phyloP scores from a whole-genome alignment of 257 asterid species.

The Gentiana macrophylla region DNA sequence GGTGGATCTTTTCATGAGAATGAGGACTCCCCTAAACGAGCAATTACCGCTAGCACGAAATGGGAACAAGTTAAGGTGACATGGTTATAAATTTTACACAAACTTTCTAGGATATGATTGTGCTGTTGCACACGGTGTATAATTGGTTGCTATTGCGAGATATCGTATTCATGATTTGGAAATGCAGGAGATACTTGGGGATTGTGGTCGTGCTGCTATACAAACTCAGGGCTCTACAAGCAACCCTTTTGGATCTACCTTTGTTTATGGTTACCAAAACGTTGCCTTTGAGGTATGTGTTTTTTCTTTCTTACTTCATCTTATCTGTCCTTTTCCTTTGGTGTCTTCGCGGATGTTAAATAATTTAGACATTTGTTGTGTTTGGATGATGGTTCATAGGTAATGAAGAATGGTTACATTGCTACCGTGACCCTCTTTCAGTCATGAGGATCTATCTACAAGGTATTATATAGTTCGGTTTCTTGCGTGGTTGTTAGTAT shows the following conservation, averaged over 20 bases:
- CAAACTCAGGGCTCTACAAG: slow-evolving; percentile 77
- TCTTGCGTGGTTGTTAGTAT: too few relatives aligned
- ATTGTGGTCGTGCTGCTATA: slow-evolving; percentile 71
- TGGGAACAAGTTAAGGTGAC: slow-evolving; percentile 87
- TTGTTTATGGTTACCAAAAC: slow-evolving; percentile 75
- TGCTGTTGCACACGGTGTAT: too few relatives aligned
- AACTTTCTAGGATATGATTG: too few relatives aligned
- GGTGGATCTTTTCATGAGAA: slow-evolving; percentile 41
- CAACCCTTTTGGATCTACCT: slow-evolving; percentile 78
- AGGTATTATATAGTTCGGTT: too few relatives aligned
- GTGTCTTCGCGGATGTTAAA: background rate
- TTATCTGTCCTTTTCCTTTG: background rate
- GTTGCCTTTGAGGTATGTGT: slow-evolving; percentile 63
- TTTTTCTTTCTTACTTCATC: background rate
- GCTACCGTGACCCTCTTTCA: slow-evolving; percentile 81
- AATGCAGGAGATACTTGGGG: slow-evolving; percentile 70
- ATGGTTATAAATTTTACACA: background rate
- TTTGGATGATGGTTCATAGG: slow-evolving; percentile 28
- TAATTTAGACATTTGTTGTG: background rate
- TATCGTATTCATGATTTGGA: slow-evolving; percentile 1
- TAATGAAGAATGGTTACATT: slow-evolving; percentile 74
- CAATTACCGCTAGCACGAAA: slow-evolving; percentile 57
- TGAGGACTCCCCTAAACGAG: slow-evolving; percentile 24
- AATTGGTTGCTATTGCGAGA: too few relatives aligned
- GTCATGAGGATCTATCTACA: slow-evolving; percentile 22